A percentile compares a stretch with the other conserved stretches of the same genome.
Conservation (phyloP, 2,329 filamentous ascomycete species). For the Phoma sp. region DNA sequence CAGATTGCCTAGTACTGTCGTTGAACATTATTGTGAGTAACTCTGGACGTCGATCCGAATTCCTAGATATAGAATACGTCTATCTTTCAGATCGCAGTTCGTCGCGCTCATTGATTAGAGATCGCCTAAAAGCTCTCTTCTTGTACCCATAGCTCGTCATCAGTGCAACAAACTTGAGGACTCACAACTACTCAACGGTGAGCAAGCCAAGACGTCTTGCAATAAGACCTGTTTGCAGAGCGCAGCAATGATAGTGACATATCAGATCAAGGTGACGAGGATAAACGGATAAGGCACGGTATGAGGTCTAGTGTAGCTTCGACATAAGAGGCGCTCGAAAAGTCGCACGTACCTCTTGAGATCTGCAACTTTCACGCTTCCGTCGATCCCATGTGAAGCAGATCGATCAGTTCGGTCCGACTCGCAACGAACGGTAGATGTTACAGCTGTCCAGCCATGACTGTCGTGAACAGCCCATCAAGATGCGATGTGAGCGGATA, state of each 20-base stretch:
- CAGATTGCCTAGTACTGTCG: neutral
- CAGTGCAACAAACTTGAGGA: neutral
- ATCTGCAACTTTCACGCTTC: conserved; percentile 2
- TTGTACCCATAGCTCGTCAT: neutral
- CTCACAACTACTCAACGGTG: neutral
- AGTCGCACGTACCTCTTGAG: neutral
- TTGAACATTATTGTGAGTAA: neutral
- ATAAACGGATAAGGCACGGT: neutral
- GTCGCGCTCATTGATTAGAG: neutral
- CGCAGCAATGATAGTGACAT: neutral
- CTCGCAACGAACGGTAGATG: conserved; percentile 24
- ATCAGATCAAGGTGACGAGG: neutral
- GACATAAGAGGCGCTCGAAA: neutral
- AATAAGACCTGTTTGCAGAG: neutral
- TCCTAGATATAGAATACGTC: neutral
- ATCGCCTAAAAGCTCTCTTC: neutral
- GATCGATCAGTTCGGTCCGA: conserved; percentile 50
- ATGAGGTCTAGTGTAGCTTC: neutral
- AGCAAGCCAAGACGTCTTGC: neutral
- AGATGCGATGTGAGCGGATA: neutral
- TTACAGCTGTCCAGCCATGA: neutral
- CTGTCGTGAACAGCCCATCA: no score
- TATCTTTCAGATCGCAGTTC: neutral
- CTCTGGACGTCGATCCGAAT: no score
- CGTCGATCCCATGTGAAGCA: conserved; percentile 17